A percentile compares a stretch with the other conserved stretches of the same genome.
Conservation (phyloP, 129 eudicot genomes). For the Deinandra increscens region DNA sequence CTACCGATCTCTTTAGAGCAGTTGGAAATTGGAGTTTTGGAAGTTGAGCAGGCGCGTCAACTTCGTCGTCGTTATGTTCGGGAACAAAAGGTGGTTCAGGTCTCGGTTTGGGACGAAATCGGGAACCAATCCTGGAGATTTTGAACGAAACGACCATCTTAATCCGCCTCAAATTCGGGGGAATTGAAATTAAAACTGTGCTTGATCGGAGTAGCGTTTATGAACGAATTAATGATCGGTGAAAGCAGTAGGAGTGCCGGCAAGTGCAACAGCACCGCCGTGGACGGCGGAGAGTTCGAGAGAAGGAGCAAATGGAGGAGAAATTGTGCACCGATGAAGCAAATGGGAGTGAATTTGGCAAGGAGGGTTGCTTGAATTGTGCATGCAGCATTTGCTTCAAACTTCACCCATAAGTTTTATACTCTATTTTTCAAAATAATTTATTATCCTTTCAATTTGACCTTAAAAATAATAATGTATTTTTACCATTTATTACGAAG, state of each 20-base stretch:
- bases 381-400: slow-evolving; percentile 25
- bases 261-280: neutral
- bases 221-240: neutral
- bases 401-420: slow-evolving; percentile 6
- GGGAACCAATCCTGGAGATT: slow-evolving; percentile 49
- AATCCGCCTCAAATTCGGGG: neutral
- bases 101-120: slow-evolving; percentile 42
- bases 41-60: slow-evolving; percentile 15
- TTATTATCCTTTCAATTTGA: too few species aligned
- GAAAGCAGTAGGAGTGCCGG: neutral
- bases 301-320: neutral
- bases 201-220: too few species aligned
- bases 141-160: slow-evolving; percentile 72
- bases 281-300: neutral
- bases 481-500: neutral
- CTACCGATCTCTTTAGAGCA: slow-evolving; percentile 4
- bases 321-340: neutral
- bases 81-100: slow-evolving; percentile 17
- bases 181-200: too few species aligned
- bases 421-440: too few species aligned
- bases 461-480: too few species aligned
- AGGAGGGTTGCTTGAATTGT: slow-evolving; percentile 14
- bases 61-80: slow-evolving; percentile 18
- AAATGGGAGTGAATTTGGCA: neutral
- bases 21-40: slow-evolving; percentile 6